Base-by-base conservation (phyloP, 1,284 basidiomycete species). In the Cutaneotrichosporon spelunceum region DNA sequence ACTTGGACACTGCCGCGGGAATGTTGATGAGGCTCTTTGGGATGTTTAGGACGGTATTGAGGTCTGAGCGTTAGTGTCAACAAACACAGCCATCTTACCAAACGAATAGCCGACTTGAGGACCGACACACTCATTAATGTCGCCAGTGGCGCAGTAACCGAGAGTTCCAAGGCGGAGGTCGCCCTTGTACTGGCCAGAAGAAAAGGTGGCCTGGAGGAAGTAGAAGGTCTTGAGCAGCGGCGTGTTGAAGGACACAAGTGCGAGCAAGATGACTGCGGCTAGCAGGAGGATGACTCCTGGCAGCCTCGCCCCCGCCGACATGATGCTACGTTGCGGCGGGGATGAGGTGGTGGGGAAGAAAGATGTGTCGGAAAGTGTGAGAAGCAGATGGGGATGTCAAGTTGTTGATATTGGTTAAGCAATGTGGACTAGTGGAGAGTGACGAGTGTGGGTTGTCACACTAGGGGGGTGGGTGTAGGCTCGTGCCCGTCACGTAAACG, bases 281-380 rank as follows among this genome's bases (percentile, higher is more conserved):
- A 91, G 83, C 23, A 89, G 91, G 66, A 90, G 82, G 56, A 93
- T 56, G 71, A 91, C 89, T 53, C 91, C 91, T 21, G 92, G 91
- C 1, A 90, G 92, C 16, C 89, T 90, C 63, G 88, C 88, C 42
- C 87, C 69, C 21, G 71, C 70, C 77, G 78, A 78, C 60, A 60
- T 70, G 58, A 21, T 39, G 53, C 23, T 29, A 52, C 16, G 26
- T 44, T 36, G 54, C 27, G 34, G 54, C 44, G 42, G 59, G 27
- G 6, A 33, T 21, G 23, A 24, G 29, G 13, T 16, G 34, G n/a
- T 16, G 34, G 34, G 21, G 14, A 42, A 21, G 27, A 33, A 52
- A 36, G n/a, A 36, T 27, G 36, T 11, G n/a, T 10, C 10, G 24
- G 24, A 34, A 47, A 26, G 26, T 11, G 49, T 24, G 23, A 11